A percentile compares a stretch with the other conserved stretches of the same genome.
Conservation (phyloP, 306 rosid species). For the Vicia sativa region DNA sequence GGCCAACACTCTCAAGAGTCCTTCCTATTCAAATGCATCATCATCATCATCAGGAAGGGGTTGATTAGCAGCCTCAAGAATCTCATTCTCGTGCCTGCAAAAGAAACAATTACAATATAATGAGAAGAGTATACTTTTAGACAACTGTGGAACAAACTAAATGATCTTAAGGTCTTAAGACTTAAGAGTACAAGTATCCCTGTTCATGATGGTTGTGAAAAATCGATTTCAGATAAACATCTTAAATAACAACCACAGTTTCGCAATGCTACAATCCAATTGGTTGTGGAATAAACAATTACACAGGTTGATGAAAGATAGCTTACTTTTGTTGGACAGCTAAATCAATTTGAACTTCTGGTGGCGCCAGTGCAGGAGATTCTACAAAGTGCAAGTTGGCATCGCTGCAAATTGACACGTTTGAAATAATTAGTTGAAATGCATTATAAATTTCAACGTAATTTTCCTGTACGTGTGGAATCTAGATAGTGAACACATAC, state of each 20-base stretch:
- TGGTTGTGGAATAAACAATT: neutral
- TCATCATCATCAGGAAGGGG: slow-evolving; percentile 89
- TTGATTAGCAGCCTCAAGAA: slow-evolving; percentile 62
- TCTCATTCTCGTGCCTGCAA: slow-evolving; percentile 76
- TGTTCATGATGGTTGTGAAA: neutral
- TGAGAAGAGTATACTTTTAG: neutral
- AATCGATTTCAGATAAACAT: neutral
- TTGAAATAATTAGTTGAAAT: neutral
- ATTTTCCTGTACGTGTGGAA: too few relatives aligned
- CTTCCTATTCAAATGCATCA: slow-evolving; percentile 62
- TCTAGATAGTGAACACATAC: slow-evolving; percentile 33
- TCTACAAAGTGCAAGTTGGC: slow-evolving; percentile 74
- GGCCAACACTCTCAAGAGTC: neutral
- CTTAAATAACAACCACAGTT: neutral
- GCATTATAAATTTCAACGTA: neutral
- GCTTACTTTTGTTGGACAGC: slow-evolving; percentile 68
- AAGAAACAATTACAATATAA: neutral
- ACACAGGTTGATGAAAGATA: neutral
- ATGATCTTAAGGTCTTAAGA: neutral
- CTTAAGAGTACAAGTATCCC: too few relatives aligned
- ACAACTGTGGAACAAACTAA: neutral
- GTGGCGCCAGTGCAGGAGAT: slow-evolving; percentile 84
- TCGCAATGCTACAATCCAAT: neutral
- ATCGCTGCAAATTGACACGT: slow-evolving; percentile 50
- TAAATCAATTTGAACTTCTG: slow-evolving; percentile 76